A percentile compares a stretch with the other conserved stretches of the same genome.
Evolutionary conservation across 805 yeast species (phyloP).

Genomic region (Myxozyma sirexii): DNA sequence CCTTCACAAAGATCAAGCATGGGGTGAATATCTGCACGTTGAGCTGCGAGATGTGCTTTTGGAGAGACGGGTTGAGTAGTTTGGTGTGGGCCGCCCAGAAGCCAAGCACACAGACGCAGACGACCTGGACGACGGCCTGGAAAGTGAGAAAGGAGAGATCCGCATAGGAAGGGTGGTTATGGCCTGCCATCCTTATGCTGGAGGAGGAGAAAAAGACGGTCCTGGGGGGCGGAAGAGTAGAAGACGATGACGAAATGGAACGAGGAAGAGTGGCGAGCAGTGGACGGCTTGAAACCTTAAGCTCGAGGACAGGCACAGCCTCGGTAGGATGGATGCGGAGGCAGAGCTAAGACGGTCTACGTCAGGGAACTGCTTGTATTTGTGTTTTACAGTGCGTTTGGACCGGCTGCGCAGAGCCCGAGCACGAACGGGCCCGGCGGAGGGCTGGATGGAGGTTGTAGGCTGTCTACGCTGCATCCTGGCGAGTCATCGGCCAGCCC

Average conservation of each 20-base stretch:
- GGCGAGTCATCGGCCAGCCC: no score
- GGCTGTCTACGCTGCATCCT: no score
- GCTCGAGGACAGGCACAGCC: neutral
- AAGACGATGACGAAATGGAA: neutral
- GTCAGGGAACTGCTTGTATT: no score
- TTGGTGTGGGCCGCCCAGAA: constrained; percentile 79
- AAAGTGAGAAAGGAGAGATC: constrained; percentile 68
- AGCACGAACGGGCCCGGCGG: no score
- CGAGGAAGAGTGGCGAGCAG: neutral
- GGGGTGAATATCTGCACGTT: constrained; percentile 95
- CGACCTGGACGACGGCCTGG: constrained; percentile 90
- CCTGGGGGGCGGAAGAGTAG: neutral
- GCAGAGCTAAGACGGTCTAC: no score
- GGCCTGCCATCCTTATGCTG: constrained; percentile 4
- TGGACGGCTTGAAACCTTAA: no score
- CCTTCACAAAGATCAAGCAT: constrained; percentile 84
- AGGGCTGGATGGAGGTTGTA: no score
- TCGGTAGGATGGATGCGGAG: neutral
- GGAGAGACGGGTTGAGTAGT: constrained; percentile 69
- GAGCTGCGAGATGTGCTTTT: constrained; percentile 70
- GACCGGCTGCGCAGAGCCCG: no score
- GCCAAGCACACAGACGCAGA: constrained; percentile 82
- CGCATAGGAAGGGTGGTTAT: constrained; percentile 39
- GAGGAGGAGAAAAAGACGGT: neutral
- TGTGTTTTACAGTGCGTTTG: no score